A percentile compares a stretch with the other conserved stretches of the same genome.
These are phyloP conservation scores for Chionographis japonica DNA, from an alignment of 106 monocot genomes.

Conservation along the genomic window DNA sequence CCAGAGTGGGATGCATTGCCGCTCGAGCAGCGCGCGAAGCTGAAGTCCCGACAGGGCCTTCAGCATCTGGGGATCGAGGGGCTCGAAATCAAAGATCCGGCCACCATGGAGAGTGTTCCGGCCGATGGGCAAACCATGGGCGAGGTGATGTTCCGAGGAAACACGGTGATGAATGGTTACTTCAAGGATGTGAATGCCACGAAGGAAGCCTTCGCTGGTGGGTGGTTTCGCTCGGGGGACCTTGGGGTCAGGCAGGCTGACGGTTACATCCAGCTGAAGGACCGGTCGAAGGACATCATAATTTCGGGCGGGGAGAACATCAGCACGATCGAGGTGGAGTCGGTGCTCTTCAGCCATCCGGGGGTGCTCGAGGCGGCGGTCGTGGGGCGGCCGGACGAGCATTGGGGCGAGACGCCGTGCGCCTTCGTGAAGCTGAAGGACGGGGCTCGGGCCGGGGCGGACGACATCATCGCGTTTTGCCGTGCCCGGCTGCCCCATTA, in stretches of 20 bases:
- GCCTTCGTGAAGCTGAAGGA: conserved; percentile 25
- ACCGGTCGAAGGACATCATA: conserved; percentile 35
- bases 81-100: conserved; percentile 24
- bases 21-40: conserved; percentile 1
- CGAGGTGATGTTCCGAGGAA: conserved; percentile 34
- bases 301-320: conserved; percentile 40
- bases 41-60: conserved; percentile 24
- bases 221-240: conserved; percentile 32
- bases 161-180: conserved; percentile 34
- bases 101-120: conserved; percentile 31
- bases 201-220: conserved; percentile 9
- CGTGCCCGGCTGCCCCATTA: conserved; percentile 9
- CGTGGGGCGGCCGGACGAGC: conserved; percentile 26
- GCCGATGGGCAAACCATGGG: conserved; percentile 25
- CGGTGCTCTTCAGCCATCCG: conserved; percentile 31
- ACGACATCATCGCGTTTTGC: conserved; percentile 13
- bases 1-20: conserved; percentile 27
- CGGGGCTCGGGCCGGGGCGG: neutral
- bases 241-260: conserved; percentile 26
- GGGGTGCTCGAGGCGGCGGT: conserved; percentile 44
- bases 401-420: conserved; percentile 45
- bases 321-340: conserved; percentile 35
- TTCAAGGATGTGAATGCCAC: conserved; percentile 18
- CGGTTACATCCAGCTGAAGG: conserved; percentile 31
- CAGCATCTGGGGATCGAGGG: conserved; percentile 11